Evolutionary conservation across 225 moss, liverwort and hornwort species (phyloP).

Genomic region (Bryum argenteum): DNA sequence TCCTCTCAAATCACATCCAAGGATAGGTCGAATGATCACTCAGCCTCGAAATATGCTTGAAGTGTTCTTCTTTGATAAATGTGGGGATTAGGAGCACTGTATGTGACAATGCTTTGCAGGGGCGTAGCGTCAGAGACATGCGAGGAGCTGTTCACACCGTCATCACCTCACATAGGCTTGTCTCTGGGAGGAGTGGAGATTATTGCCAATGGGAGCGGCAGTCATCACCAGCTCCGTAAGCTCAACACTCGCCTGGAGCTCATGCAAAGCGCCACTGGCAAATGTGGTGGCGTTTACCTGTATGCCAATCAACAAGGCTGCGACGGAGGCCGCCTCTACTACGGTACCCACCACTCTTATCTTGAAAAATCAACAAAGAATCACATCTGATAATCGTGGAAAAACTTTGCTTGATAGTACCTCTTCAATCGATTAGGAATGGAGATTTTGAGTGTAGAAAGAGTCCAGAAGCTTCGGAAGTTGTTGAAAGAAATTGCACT

Average conservation of each 20-base stretch:
- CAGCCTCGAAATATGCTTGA: too few species aligned
- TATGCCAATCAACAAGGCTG: constrained; percentile 98
- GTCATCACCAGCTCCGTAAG: constrained; percentile 92
- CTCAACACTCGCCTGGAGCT: constrained; percentile 77
- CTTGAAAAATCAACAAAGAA: too few species aligned
- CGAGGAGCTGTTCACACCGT: constrained; percentile 84
- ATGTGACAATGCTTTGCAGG: constrained; percentile 24
- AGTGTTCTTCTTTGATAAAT: too few species aligned
- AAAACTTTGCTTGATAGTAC: too few species aligned
- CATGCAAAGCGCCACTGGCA: constrained; percentile 78
- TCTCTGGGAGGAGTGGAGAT: constrained; percentile 83
- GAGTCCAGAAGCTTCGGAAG: too few species aligned
- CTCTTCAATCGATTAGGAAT: too few species aligned
- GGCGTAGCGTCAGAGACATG: constrained; percentile 80
- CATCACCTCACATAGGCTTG: constrained; percentile 72
- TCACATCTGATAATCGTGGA: too few species aligned
- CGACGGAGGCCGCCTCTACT: constrained; percentile 90
- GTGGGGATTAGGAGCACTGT: too few species aligned
- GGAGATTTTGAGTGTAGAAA: too few species aligned
- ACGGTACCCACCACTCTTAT: constrained; percentile 42
- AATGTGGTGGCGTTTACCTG: constrained; percentile 80
- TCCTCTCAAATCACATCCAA: too few species aligned
- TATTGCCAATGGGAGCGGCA: constrained; percentile 86
- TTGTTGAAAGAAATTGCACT: too few species aligned
- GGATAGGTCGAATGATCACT: too few species aligned